Base-by-base conservation (phyloP, 805 yeast species). In the Vanderwaltozyma polyspora region DNA sequence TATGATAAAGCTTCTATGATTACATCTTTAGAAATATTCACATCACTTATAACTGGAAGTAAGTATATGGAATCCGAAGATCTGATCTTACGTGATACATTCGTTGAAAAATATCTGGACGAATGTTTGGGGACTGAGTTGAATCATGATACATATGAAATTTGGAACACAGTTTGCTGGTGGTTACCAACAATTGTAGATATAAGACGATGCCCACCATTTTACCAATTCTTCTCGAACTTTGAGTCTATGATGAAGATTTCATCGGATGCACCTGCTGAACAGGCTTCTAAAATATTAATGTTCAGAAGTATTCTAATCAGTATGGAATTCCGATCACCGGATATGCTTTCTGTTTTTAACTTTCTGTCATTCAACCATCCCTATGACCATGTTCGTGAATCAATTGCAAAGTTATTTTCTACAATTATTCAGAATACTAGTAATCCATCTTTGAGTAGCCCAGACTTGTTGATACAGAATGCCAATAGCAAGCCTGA, bases 1-100 rank as follows among this genome's bases (percentile, higher is more conserved):
- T 77, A 74, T 37, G 94, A 85, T 38, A 80, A 79, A 45, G 72
- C 84, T 12, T 63, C 80, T 2, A 93, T 87, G 51, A 75, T 91
- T 19, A 76, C 79, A 9, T 64, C 70, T 1, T 73, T 84, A 36
- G 96, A 87, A 52, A 52, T 83, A 2, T 59, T 77, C 19, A 67
- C 76, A 13, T 93, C 87, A 2, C 44, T 85, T 6, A 50, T 82
- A 14, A 48, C 72, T 6, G 60, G 74, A 2, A 61, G 75, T 6
- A 65, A 61, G 34, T 57, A 51, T 35, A 63, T 73, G n/a, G 51
- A 59, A 2, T 44, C 52, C 0, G 60, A 59, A 3, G 51, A 58
- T 23, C 28, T 59, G 7, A 40, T 42, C 2, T 41, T 45, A 7
- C 60, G 78, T 38, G 82, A 77, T 43, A 48, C 42, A 0, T 69